These are phyloP conservation scores for Penicillium polonicum DNA, from an alignment of 2,329 filamentous ascomycete genomes.

Conservation along the genomic window DNA sequence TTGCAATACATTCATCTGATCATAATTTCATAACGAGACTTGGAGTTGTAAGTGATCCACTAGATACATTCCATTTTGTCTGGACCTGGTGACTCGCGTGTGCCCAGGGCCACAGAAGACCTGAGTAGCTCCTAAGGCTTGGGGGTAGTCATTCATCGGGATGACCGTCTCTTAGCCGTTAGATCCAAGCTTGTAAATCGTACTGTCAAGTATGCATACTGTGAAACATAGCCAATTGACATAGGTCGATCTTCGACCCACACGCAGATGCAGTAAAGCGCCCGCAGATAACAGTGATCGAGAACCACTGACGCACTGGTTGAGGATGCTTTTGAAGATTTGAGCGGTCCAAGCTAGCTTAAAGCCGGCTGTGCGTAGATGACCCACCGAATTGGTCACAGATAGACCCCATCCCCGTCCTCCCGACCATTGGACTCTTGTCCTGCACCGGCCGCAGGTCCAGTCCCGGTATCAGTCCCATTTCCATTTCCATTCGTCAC, in stretches of 20 bases:
- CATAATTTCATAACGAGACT: neutral
- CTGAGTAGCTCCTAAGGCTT: neutral
- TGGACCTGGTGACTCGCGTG: neutral
- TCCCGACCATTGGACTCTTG: constrained; percentile 14
- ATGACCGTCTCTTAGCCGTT: neutral
- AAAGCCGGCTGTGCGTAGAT: neutral
- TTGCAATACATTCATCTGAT: constrained; percentile 6
- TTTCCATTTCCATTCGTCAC: constrained; percentile 25
- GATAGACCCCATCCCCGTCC: constrained; percentile 34
- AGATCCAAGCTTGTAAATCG: neutral
- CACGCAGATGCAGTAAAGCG: neutral
- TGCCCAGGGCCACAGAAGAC: neutral
- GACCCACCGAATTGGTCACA: constrained; percentile 23
- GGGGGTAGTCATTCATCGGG: neutral
- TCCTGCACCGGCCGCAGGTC: neutral
- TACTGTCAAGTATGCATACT: neutral
- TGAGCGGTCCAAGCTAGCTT: neutral
- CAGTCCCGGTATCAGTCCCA: constrained; percentile 1
- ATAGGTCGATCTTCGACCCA: constrained; percentile 1
- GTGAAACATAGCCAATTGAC: constrained; percentile 6
- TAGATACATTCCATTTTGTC: neutral
- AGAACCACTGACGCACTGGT: neutral
- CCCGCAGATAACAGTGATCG: neutral
- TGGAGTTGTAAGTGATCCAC: neutral
- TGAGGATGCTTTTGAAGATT: neutral